phyloP scores from a whole-genome alignment of 2,329 filamentous ascomycete species.

The Neonectria ditissima region DNA sequence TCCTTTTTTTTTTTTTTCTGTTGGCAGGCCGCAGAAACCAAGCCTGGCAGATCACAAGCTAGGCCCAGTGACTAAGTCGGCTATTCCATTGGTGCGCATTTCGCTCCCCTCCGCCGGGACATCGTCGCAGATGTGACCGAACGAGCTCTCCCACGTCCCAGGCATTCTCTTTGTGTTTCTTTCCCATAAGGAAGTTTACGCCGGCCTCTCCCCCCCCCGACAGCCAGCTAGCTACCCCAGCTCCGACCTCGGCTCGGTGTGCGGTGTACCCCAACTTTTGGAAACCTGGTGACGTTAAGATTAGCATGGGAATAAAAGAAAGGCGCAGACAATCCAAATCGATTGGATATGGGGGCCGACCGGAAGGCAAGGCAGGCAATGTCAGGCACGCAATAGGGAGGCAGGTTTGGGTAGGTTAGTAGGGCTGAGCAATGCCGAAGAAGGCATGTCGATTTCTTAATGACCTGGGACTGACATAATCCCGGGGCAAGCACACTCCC shows the following conservation, averaged over 20 bases:
- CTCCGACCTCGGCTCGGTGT: conserved; percentile 44
- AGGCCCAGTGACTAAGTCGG: conserved; percentile 35
- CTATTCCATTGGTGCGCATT: conserved; percentile 47
- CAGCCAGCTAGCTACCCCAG: conserved; percentile 30
- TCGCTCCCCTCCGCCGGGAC: conserved; percentile 28
- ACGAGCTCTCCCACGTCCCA: conserved; percentile 3
- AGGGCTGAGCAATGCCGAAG: conserved; percentile 40
- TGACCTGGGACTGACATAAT: conserved; percentile 7
- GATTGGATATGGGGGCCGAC: conserved; percentile 28
- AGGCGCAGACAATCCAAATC: conserved; percentile 14
- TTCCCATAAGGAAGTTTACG: conserved; percentile 28
- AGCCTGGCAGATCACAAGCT: conserved; percentile 32
- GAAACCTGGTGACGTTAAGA: conserved; percentile 25
- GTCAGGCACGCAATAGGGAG: background rate
- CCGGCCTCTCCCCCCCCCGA: conserved; percentile 28
- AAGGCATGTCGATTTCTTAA: conserved; percentile 31
- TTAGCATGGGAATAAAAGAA: conserved; percentile 29
- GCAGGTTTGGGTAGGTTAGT: conserved; percentile 32
- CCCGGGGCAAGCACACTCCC: conserved; percentile 5
- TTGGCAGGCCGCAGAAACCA: conserved; percentile 18
- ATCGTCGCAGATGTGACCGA: conserved; percentile 31
- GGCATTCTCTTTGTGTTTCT: conserved; percentile 17
- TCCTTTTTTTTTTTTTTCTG: conserved; percentile 28
- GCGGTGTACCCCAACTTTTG: conserved; percentile 28
- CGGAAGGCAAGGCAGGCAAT: no score